Evolutionary conservation across 78 protist species (phyloP).

Genomic region (Tieghemostelium lacteum): DNA sequence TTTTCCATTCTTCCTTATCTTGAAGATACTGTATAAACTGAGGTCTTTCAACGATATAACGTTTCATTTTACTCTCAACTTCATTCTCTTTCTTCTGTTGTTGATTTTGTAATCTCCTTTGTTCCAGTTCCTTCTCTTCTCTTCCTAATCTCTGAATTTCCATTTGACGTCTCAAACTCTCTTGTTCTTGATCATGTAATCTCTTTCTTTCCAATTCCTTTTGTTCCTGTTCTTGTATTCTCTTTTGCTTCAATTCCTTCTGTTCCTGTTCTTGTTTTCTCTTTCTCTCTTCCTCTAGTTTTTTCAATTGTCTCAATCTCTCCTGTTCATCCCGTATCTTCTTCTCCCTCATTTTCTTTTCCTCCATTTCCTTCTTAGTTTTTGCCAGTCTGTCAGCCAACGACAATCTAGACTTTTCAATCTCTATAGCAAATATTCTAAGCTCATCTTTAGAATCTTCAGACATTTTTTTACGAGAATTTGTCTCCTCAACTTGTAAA

Average conservation of each 20-base stretch:
- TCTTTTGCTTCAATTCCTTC: neutral
- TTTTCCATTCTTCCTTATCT: neutral
- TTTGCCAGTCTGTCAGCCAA: too few species aligned
- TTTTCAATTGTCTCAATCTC: neutral
- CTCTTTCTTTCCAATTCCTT: neutral
- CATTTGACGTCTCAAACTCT: neutral
- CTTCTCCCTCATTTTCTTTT: constrained; percentile 1
- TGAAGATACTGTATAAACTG: neutral
- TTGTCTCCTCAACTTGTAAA: neutral
- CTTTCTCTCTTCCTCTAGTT: neutral
- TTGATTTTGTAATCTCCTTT: neutral
- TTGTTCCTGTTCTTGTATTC: neutral
- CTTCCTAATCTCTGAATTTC: neutral
- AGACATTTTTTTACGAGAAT: neutral
- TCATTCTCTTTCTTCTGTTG: neutral
- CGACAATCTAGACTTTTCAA: neutral
- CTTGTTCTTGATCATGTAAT: neutral
- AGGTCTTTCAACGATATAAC: neutral
- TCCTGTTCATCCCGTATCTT: neutral
- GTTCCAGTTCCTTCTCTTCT: neutral
- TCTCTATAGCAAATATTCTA: neutral
- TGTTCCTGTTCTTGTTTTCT: neutral
- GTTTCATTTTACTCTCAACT: neutral
- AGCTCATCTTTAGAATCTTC: neutral
- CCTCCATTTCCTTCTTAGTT: neutral